These are phyloP conservation scores for Davidsoniella neocaledoniae DNA, from an alignment of 2,329 filamentous ascomycete species.

Conservation along the genomic window DNA sequence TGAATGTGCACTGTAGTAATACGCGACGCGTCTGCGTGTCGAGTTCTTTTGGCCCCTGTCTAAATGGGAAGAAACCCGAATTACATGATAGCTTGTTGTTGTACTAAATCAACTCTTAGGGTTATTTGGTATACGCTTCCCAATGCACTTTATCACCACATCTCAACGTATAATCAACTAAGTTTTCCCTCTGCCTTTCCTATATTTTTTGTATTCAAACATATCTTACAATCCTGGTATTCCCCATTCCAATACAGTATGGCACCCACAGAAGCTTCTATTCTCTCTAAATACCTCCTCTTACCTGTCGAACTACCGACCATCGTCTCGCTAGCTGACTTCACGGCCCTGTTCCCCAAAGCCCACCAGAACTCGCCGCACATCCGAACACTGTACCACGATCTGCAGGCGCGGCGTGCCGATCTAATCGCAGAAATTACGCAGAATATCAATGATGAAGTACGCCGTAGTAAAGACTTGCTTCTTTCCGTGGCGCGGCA, in stretches of 20 bases:
- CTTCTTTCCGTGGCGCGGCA: slow-evolving; percentile 39
- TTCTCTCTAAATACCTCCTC: slow-evolving; percentile 64
- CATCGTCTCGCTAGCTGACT: slow-evolving; percentile 56
- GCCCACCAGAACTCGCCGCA: slow-evolving; percentile 45
- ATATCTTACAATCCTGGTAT: not conserved
- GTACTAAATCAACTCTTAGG: not conserved
- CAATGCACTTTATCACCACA: not conserved
- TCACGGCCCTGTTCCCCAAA: slow-evolving; percentile 60
- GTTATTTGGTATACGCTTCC: not conserved
- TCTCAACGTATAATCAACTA: not conserved
- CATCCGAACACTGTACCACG: slow-evolving; percentile 56
- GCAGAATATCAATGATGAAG: slow-evolving; percentile 47
- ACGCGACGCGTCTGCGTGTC: slow-evolving; percentile 6
- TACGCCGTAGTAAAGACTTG: slow-evolving; percentile 29
- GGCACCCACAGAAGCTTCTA: slow-evolving; percentile 57
- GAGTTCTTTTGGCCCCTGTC: slow-evolving; percentile 6
- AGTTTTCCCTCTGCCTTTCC: not conserved
- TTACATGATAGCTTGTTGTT: not conserved
- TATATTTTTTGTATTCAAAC: not conserved
- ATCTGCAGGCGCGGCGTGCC: slow-evolving; percentile 60
- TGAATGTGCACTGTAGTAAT: slow-evolving; percentile 4
- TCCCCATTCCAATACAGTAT: slow-evolving; percentile 25
- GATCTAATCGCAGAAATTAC: slow-evolving; percentile 50
- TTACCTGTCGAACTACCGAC: slow-evolving; percentile 57
- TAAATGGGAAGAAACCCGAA: not conserved